A percentile compares a stretch with the other conserved stretches of the same genome.
Conservation (phyloP, 2,329 filamentous ascomycete species). For the Penicillium sp. region DNA sequence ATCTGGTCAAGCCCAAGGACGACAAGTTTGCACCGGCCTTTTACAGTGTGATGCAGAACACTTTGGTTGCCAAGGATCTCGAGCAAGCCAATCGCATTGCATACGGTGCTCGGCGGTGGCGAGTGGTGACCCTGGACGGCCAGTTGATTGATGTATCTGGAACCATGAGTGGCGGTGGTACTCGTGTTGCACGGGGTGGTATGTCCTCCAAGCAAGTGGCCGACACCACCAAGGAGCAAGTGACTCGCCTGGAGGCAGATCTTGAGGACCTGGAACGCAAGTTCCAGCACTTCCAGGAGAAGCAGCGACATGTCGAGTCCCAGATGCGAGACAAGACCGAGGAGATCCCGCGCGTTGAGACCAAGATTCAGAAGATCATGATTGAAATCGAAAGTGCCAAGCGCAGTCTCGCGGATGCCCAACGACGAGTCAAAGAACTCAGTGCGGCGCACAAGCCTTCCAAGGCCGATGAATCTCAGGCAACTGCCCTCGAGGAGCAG, state of each 20-base stretch:
- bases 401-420: constrained; percentile 77
- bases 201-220: constrained; percentile 97
- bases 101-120: constrained; percentile 89
- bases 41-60: constrained; percentile 93
- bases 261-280: constrained; percentile 80
- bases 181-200: constrained; percentile 80
- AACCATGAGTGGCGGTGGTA: constrained; percentile 97
- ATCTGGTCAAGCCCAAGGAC: constrained; percentile 85
- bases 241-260: constrained; percentile 80
- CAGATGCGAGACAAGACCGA: constrained; percentile 70
- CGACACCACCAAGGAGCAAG: constrained; percentile 83
- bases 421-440: constrained; percentile 82
- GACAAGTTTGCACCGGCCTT: constrained; percentile 86
- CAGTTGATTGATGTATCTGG: constrained; percentile 97
- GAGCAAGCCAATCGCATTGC: constrained; percentile 97
- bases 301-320: constrained; percentile 75
- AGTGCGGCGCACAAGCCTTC: constrained; percentile 76
- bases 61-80: constrained; percentile 85
- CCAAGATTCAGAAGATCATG: constrained; percentile 83
- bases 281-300: constrained; percentile 80
- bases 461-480: constrained; percentile 73
- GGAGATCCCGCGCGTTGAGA: constrained; percentile 80
- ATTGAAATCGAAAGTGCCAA: constrained; percentile 86
- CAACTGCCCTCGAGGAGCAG: constrained; percentile 71
- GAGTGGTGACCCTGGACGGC: constrained; percentile 91